These are phyloP conservation scores for Tylopilus vinaceipallidus DNA, from an alignment of 768 basidiomycete species.

Conservation along the genomic window DNA sequence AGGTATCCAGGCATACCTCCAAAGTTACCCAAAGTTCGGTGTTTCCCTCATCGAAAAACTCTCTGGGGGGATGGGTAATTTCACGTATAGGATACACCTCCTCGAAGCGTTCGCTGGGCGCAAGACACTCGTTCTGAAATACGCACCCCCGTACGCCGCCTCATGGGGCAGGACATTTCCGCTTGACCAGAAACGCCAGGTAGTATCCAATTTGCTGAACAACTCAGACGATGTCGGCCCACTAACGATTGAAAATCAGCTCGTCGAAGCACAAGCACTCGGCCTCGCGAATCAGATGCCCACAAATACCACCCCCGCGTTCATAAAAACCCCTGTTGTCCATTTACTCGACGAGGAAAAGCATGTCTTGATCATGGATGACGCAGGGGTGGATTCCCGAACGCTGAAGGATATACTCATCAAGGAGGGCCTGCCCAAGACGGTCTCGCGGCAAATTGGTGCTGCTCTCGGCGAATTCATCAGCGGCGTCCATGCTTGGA, in stretches of 20 bases:
- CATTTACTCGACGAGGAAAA: slow-evolving; percentile 47
- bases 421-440: slow-evolving; percentile 30
- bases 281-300: slow-evolving; percentile 39
- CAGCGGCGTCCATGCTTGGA: slow-evolving; percentile 49
- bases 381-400: slow-evolving; percentile 41
- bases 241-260: slow-evolving; percentile 35
- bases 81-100: slow-evolving; percentile 53
- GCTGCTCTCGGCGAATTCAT: slow-evolving; percentile 54
- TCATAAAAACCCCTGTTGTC: slow-evolving; percentile 49
- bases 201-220: slow-evolving; percentile 21
- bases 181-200: slow-evolving; percentile 55
- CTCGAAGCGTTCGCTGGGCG: slow-evolving; percentile 38
- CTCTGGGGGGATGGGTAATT: slow-evolving; percentile 55
- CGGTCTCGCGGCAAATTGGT: slow-evolving; percentile 46
- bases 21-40: slow-evolving; percentile 43
- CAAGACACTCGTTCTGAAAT: slow-evolving; percentile 56
- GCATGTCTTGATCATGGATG: slow-evolving; percentile 61
- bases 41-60: slow-evolving; percentile 39
- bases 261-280: slow-evolving; percentile 48
- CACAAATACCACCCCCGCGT: slow-evolving; percentile 26
- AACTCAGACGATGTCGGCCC: background rate
- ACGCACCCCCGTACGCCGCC: slow-evolving; percentile 47
- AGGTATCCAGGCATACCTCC: slow-evolving; percentile 43
- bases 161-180: slow-evolving; percentile 19
- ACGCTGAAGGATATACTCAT: slow-evolving; percentile 44